Base-by-base conservation (phyloP, 2,329 filamentous ascomycete species). In the Paecilomyces sp. region DNA sequence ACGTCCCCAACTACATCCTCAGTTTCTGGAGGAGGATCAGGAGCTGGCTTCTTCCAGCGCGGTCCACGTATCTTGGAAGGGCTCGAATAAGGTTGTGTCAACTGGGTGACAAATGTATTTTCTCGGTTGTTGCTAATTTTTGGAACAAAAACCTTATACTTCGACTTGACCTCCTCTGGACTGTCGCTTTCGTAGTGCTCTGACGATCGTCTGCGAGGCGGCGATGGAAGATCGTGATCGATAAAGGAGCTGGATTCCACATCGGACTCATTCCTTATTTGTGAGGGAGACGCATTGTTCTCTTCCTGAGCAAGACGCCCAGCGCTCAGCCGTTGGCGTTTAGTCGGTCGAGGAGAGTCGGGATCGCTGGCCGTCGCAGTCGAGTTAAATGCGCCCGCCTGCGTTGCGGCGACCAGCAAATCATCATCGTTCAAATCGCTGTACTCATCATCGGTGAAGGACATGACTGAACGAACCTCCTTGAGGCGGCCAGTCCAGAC, bases 1-100 rank as follows among this genome's bases (percentile, higher is more conserved):
- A 13, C 30, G n/a, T n/a, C 28, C 30, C 13, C 56, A 22, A 34
- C 41, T 53, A 33, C 24, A 22, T 25, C 56, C 47, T 53, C 55
- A 54, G 55, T 15, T 56, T 55, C 1, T 15, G 51, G 30, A 13
- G 67, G 64, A 36, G 67, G 60, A 58, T 67, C 66, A 9, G 69
- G 66, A 47, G 69, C 72, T 15, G 77, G 75, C 61, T 78, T 81
- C 62, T 75, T 79, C 76, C 80, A 83, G 59, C 80, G 76, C 11
- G 81, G 77, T 0, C 80, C 80, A 63, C 81, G 76, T 58, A 82
- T 80, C 61, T 76, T 71, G 56, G 80, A 81, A 2, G 81, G 81
- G 61, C 79, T 81, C 1, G 80, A 82, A 57, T 71, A 70, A 47
- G 78, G 75, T 57, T 78, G 77, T 3, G 78, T 79, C 53, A 79